phyloP scores from a whole-genome alignment of 1,284 basidiomycete genomes.

The Pyrrhoderma lamaoense region DNA sequence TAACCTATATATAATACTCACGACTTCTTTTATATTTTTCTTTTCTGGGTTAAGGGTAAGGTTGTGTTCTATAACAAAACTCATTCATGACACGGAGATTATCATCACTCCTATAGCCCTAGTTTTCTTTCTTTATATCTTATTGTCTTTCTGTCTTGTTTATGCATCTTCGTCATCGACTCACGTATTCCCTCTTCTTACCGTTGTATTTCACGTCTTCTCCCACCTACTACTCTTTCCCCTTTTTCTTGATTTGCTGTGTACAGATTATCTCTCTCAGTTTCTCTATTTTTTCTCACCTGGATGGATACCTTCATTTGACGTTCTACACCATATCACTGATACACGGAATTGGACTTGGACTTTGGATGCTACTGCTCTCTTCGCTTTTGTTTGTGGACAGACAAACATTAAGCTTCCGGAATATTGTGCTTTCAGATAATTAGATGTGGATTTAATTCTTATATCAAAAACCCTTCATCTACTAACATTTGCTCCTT shows the following conservation, averaged over 20 bases:
- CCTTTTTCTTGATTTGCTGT: not conserved
- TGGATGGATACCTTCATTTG: not conserved
- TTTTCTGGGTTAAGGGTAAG: too few relatives aligned
- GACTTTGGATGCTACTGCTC: too few relatives aligned
- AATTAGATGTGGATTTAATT: not conserved
- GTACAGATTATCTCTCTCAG: not conserved
- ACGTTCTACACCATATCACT: not conserved
- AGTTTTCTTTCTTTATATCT: not conserved
- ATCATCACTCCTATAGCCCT: not conserved
- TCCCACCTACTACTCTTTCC: not conserved
- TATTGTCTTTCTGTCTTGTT: not conserved
- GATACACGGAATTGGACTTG: not conserved
- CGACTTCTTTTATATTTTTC: too few relatives aligned
- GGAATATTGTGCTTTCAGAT: conserved; percentile 2
- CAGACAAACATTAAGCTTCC: not conserved
- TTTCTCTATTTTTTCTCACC: not conserved
- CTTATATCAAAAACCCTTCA: not conserved
- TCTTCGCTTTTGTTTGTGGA: too few relatives aligned
- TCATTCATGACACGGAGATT: too few relatives aligned
- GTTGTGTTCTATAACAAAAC: too few relatives aligned
- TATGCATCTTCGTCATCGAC: not conserved
- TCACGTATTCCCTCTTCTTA: not conserved
- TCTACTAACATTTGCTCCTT: not conserved
- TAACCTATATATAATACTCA: too few relatives aligned
- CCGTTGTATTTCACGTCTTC: not conserved